phyloP scores from a whole-genome alignment of 495 filamentous ascomycete species.

The Podospora pseudoanserina region DNA sequence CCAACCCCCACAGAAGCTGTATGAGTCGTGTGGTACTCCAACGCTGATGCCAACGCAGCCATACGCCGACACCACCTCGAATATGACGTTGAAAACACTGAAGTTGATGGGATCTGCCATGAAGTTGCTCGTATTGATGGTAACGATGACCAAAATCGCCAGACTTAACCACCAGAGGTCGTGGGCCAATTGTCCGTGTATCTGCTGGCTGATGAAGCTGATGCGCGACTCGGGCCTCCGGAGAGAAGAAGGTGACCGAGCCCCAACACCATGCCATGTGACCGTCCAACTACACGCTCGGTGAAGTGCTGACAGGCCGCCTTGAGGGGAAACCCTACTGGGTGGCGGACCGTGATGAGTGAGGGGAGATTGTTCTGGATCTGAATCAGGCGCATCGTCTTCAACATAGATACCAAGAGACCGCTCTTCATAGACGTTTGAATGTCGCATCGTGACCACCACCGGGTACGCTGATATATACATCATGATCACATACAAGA shows the following conservation, averaged over 20 bases:
- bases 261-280: constrained; percentile 40
- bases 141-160: constrained; percentile 68
- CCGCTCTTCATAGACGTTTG: constrained; percentile 65
- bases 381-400: constrained; percentile 30
- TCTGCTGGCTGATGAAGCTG: constrained; percentile 58
- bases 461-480: constrained; percentile 78
- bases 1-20: constrained; percentile 72
- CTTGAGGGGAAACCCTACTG: neutral
- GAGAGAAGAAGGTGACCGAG: constrained; percentile 19
- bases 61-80: constrained; percentile 80
- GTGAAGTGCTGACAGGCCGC: constrained; percentile 27
- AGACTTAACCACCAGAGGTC: constrained; percentile 84
- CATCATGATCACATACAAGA: constrained; percentile 92
- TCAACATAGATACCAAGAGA: constrained; percentile 64
- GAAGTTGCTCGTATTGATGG: constrained; percentile 67
- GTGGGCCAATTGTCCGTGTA: constrained; percentile 77
- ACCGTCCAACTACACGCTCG: constrained; percentile 30
- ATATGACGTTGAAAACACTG: constrained; percentile 80
- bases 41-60: constrained; percentile 81
- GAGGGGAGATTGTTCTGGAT: constrained; percentile 16
- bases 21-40: constrained; percentile 62
- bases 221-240: constrained; percentile 32
- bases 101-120: constrained; percentile 62
- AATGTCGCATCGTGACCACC: constrained; percentile 66
- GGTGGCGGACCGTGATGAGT: neutral